Evolutionary conservation across 306 rosid genomes (phyloP), one percentile per base, ranked within the genome.

Genomic region (Fragaria ananassa): DNA sequence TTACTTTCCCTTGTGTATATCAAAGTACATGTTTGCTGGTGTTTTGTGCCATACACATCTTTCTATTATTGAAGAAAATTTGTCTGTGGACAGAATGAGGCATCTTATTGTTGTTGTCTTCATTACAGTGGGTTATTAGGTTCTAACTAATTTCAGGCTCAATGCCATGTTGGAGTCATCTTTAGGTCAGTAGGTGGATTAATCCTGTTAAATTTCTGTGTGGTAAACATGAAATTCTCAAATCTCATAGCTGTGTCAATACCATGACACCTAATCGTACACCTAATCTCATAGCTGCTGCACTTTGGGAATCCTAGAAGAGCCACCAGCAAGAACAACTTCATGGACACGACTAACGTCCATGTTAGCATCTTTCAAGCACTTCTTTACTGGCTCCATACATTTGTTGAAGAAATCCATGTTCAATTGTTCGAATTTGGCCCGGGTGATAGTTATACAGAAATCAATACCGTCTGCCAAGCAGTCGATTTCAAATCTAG

Each of bases 191-290:
- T 53, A 35, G 76, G 68, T 29, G 60, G 76, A 27, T 72, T 34
- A 29, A 80, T 60, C 23, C 63, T 58, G 70, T 56, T 78, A 21
- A 76, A 64, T 72, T 56, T 78, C 45, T 75, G 15, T 50, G 69
- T 5, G 18, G 23, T 13, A 64, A 37, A 54, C 85, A 66, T 83
- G 47, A 17, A 62, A 49, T 76, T 35, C 11, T 44, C 76, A 78
- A 80, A 83, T 58, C 80, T 62, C 76, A 81, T 66, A 39, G 92
- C 68, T 41, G 88, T 57, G 79, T 81, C 81, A 73, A 86, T 85
- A 65, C 92, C 88, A 35, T 87, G 91, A 76, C 91, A 85, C 72
- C 74, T 83, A 80, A 86, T 85, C 11, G 67, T 71, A 76, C 91
- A 85, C 70, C 74, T 83, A 80, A 86, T n/a, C n/a, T n/a, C n/a